phyloP scores from a whole-genome alignment of 108 stramenopile species.

The Skeletonema potamos region DNA sequence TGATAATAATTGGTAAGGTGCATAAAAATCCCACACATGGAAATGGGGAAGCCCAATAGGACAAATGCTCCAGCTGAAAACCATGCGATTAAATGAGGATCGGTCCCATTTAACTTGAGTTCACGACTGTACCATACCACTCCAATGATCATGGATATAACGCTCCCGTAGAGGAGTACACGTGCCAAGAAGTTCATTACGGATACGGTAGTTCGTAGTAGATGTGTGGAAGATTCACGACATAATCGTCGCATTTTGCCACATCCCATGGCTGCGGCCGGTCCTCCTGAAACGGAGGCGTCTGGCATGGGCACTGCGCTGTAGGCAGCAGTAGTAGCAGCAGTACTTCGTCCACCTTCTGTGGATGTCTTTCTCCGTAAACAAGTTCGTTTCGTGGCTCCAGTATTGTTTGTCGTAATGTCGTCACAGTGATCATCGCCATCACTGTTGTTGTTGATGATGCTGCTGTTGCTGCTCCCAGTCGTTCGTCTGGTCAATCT shows the following conservation, averaged over 20 bases:
- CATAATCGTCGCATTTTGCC: constrained; percentile 22
- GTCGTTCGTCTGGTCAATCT: constrained; percentile 5
- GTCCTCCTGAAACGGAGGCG: background rate
- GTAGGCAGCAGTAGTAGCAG: background rate
- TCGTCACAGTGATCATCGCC: constrained; percentile 13
- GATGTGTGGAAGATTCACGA: constrained; percentile 19
- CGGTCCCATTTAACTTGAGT: constrained; percentile 80
- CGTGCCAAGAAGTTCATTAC: constrained; percentile 77
- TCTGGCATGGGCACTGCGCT: background rate
- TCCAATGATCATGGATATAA: constrained; percentile 54
- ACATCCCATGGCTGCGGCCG: constrained; percentile 38
- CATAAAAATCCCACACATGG: constrained; percentile 80
- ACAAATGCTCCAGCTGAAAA: constrained; percentile 90
- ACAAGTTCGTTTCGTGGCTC: background rate
- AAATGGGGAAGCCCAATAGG: constrained; percentile 86
- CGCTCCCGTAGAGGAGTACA: constrained; percentile 64
- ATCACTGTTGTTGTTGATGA: background rate
- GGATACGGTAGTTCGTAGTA: constrained; percentile 49
- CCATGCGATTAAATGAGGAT: constrained; percentile 89
- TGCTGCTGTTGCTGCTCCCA: background rate
- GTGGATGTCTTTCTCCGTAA: background rate
- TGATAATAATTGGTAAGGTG: constrained; percentile 92
- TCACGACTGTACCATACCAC: constrained; percentile 85
- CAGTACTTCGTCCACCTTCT: background rate
- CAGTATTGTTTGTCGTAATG: background rate